Evolutionary conservation across 192 early-diverging fungal genomes (phyloP).

Genomic region (Dissophora globulifera): DNA sequence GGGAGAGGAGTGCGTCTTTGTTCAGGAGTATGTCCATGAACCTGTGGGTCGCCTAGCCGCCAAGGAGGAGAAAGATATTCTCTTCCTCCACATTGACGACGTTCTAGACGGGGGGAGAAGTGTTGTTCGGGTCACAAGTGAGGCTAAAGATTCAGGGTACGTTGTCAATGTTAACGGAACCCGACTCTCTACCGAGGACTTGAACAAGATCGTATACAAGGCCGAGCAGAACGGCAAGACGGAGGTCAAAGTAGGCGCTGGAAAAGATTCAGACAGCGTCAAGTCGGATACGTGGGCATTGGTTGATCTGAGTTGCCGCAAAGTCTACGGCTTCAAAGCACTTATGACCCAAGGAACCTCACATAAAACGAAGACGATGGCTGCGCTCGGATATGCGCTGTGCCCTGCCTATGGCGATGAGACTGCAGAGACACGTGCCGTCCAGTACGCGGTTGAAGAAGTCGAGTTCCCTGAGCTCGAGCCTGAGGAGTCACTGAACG

Average conservation of each 20-base stretch:
- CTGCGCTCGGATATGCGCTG: slow-evolving; percentile 49
- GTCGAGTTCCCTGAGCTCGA: slow-evolving; percentile 32
- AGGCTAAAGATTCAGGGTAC: not conserved
- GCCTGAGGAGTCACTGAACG: not conserved
- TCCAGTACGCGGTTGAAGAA: slow-evolving; percentile 52
- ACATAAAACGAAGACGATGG: slow-evolving; percentile 15
- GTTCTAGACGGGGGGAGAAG: slow-evolving; percentile 15
- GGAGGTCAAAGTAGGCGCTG: slow-evolving; percentile 44
- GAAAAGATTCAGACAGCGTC: slow-evolving; percentile 19
- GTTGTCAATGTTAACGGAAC: slow-evolving; percentile 37
- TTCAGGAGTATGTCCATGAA: slow-evolving; percentile 57
- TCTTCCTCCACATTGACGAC: slow-evolving; percentile 56
- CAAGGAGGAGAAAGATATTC: slow-evolving; percentile 46
- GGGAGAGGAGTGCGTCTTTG: slow-evolving; percentile 43
- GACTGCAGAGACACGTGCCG: slow-evolving; percentile 32
- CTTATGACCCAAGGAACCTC: slow-evolving; percentile 19
- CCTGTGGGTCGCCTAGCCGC: slow-evolving; percentile 17
- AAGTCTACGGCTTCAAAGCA: slow-evolving; percentile 60
- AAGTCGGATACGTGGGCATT: slow-evolving; percentile 59
- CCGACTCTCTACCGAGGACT: slow-evolving; percentile 16
- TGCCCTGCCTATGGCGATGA: slow-evolving; percentile 54
- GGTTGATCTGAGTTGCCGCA: slow-evolving; percentile 54
- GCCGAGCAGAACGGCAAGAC: slow-evolving; percentile 41
- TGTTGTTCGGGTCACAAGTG: slow-evolving; percentile 32
- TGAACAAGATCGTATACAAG: slow-evolving; percentile 56